These are phyloP conservation scores for Linaria vulgaris DNA, from an alignment of 257 asterid species.

Conservation along the genomic window DNA sequence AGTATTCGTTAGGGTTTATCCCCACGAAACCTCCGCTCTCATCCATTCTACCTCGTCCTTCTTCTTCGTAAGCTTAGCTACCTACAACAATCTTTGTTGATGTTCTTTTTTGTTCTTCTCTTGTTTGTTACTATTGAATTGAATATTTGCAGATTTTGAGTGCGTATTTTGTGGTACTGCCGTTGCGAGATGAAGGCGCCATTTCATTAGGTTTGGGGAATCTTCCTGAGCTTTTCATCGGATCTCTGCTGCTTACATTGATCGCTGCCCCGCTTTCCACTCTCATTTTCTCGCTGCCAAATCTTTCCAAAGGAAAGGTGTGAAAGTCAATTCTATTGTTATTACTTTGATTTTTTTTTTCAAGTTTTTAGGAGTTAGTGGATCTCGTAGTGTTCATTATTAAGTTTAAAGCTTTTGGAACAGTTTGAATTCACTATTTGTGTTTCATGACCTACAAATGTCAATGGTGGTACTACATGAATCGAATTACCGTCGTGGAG, in stretches of 20 bases:
- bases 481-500: no score
- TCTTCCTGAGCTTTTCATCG: constrained; percentile 79
- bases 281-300: constrained; percentile 83
- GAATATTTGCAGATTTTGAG: constrained; percentile 69
- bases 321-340: constrained; percentile 1
- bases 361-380: not conserved
- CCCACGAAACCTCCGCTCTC: constrained; percentile 77
- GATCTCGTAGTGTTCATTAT: no score
- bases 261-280: constrained; percentile 93
- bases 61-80: constrained; percentile 61
- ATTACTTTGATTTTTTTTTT: constrained; percentile 13
- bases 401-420: no score
- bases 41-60: constrained; percentile 73
- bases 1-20: constrained; percentile 70
- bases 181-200: constrained; percentile 99
- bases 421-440: no score
- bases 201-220: constrained; percentile 80
- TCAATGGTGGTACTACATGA: no score
- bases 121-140: not conserved
- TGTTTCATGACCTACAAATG: no score
- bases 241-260: constrained; percentile 85
- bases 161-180: constrained; percentile 95
- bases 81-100: no score
- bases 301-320: constrained; percentile 89
- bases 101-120: not conserved